phyloP scores from a whole-genome alignment of 345 rosid species.

The Passiflora organensis region DNA sequence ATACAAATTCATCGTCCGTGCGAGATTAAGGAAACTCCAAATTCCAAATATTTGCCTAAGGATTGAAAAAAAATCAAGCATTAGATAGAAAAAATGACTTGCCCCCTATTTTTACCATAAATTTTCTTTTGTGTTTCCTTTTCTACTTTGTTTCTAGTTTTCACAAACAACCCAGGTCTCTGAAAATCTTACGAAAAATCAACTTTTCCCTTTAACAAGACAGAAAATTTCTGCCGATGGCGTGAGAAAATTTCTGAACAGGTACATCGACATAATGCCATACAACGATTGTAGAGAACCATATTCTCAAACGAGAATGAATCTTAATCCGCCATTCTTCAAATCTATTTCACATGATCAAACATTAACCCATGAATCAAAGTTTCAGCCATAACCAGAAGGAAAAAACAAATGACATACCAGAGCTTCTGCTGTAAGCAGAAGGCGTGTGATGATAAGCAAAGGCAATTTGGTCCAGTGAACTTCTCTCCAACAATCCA shows the following conservation, averaged over 20 bases:
- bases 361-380: not conserved
- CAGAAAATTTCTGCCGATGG: conserved; percentile 13
- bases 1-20: not conserved
- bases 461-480: conserved; percentile 24
- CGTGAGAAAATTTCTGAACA: conserved; percentile 19
- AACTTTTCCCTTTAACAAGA: conserved; percentile 16
- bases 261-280: conserved; percentile 1
- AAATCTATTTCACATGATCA: conserved; percentile 19
- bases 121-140: not conserved
- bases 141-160: conserved; percentile 1
- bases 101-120: conserved; percentile 6
- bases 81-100: not conserved
- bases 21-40: conserved; percentile 10
- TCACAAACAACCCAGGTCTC: not conserved
- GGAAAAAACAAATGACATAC: conserved; percentile 14
- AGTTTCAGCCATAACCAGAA: not conserved
- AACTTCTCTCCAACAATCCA: conserved; percentile 29
- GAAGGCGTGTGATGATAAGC: conserved; percentile 29
- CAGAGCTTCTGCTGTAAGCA: conserved; percentile 33
- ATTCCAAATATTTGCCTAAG: not conserved
- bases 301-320: conserved; percentile 9
- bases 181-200: conserved; percentile 5
- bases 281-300: conserved; percentile 2
- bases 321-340: conserved; percentile 4
- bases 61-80: not conserved